phyloP scores from a whole-genome alignment of 2,329 filamentous ascomycete genomes.

The Cyphellophora attinorum region DNA sequence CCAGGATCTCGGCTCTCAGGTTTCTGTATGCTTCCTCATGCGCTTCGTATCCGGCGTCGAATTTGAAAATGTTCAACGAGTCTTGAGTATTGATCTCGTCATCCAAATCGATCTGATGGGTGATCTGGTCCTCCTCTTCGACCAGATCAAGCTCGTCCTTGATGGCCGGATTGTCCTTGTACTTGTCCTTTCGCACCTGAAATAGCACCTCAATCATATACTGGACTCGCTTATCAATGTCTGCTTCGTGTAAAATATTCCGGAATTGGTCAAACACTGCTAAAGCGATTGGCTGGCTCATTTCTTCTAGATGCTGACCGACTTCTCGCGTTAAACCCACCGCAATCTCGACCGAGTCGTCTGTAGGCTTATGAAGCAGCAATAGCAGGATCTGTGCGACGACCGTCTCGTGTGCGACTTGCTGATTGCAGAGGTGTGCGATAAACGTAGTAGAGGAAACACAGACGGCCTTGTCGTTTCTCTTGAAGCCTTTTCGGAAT shows the following conservation, averaged over 20 bases:
- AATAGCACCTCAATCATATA: slow-evolving; percentile 99
- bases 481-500: slow-evolving; percentile 89
- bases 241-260: slow-evolving; percentile 88
- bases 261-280: slow-evolving; percentile 94
- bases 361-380: slow-evolving; percentile 89
- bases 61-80: slow-evolving; percentile 89
- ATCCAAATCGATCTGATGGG: slow-evolving; percentile 73
- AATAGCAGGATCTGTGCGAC: slow-evolving; percentile 86
- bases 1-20: slow-evolving; percentile 86
- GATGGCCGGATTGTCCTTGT: slow-evolving; percentile 86
- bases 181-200: slow-evolving; percentile 90
- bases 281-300: slow-evolving; percentile 79
- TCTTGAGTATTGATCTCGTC: slow-evolving; percentile 80
- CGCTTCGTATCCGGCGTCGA: slow-evolving; percentile 78
- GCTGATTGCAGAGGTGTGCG: slow-evolving; percentile 90
- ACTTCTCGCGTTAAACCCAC: slow-evolving; percentile 89
- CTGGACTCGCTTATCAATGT: slow-evolving; percentile 96
- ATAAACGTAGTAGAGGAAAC: slow-evolving; percentile 88
- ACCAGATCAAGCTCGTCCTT: slow-evolving; percentile 91
- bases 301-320: slow-evolving; percentile 87
- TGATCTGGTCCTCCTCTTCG: slow-evolving; percentile 97
- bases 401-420: slow-evolving; percentile 88
- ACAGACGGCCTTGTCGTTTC: slow-evolving; percentile 95
- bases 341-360: slow-evolving; percentile 95
- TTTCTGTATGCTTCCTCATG: slow-evolving; percentile 85